Percentiles rank a stretch among this genome's conserved stretches.
Evolutionary conservation across 495 filamentous ascomycete species (phyloP).

Genomic region (Talaromyces trachyspermus): DNA sequence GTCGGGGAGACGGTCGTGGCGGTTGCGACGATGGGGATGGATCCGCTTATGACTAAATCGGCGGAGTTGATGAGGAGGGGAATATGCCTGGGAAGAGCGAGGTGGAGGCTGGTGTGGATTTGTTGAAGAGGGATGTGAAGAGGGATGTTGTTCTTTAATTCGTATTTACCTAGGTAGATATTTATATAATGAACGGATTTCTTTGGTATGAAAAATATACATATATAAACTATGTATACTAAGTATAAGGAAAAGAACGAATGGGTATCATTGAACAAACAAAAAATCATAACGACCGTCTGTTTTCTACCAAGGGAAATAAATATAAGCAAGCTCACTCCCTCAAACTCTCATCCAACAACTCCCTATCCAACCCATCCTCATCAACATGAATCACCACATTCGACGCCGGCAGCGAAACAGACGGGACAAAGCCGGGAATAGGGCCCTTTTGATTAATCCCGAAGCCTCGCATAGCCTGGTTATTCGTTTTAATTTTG

Average conservation of each 20-base stretch:
- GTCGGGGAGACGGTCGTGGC: constrained; percentile 83
- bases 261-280: constrained; percentile 3
- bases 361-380: constrained; percentile 27
- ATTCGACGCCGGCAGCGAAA: constrained; percentile 20
- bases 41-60: constrained; percentile 76
- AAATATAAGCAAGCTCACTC: constrained; percentile 16
- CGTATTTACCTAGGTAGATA: not conserved
- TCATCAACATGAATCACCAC: constrained; percentile 25
- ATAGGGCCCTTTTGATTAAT: constrained; percentile 44
- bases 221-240: not conserved
- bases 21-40: constrained; percentile 82
- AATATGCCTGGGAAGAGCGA: constrained; percentile 79
- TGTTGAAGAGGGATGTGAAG: constrained; percentile 53
- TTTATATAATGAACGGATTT: not conserved
- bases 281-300: not conserved
- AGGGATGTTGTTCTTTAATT: constrained; percentile 40
- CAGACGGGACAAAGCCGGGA: constrained; percentile 27
- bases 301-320: not conserved
- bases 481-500: constrained; percentile 10
- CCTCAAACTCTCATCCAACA: constrained; percentile 35
- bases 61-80: constrained; percentile 77
- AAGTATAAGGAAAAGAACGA: constrained; percentile 1
- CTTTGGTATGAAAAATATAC: not conserved
- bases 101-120: constrained; percentile 64
- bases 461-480: constrained; percentile 24